A percentile compares a stretch with the other conserved stretches of the same genome.
Evolutionary conservation across 768 basidiomycete species (phyloP).

Genomic region (Amanita inopinata): DNA sequence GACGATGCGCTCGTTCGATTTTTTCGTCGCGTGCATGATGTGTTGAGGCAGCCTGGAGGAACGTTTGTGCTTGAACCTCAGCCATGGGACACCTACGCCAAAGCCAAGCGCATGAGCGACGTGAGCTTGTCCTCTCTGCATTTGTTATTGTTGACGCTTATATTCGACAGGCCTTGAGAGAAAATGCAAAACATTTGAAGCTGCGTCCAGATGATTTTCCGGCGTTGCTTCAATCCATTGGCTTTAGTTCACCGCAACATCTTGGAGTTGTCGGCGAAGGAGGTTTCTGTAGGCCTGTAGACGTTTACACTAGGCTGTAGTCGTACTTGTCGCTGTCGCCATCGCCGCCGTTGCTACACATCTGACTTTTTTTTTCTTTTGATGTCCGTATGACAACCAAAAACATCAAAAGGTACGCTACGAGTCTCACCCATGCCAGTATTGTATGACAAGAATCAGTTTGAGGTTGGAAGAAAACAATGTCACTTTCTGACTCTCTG

Average conservation of each 20-base stretch:
- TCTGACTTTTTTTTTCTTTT: too few species aligned
- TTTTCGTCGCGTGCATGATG: constrained; percentile 50
- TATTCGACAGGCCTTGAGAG: constrained; percentile 39
- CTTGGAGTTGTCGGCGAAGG: constrained; percentile 54
- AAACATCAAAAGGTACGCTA: too few species aligned
- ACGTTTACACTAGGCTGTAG: not conserved
- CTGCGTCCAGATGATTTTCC: constrained; percentile 61
- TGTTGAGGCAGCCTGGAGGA: constrained; percentile 55
- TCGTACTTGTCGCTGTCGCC: too few species aligned
- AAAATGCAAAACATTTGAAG: constrained; percentile 44
- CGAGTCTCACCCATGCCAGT: too few species aligned
- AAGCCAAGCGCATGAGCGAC: constrained; percentile 60
- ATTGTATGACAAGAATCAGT: too few species aligned
- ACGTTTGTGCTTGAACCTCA: constrained; percentile 77
- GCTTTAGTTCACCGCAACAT: constrained; percentile 43
- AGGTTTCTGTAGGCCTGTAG: constrained; percentile 28
- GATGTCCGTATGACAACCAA: too few species aligned
- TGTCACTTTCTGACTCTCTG: too few species aligned
- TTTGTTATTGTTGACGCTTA: not conserved
- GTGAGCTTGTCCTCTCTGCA: constrained; percentile 20
- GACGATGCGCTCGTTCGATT: constrained; percentile 64
- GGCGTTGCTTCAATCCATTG: constrained; percentile 42
- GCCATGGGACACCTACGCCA: constrained; percentile 74
- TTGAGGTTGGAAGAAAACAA: too few species aligned
- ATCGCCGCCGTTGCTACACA: too few species aligned